Conservation (phyloP, 345 rosid species). For the Eucalyptus camaldulensis region DNA sequence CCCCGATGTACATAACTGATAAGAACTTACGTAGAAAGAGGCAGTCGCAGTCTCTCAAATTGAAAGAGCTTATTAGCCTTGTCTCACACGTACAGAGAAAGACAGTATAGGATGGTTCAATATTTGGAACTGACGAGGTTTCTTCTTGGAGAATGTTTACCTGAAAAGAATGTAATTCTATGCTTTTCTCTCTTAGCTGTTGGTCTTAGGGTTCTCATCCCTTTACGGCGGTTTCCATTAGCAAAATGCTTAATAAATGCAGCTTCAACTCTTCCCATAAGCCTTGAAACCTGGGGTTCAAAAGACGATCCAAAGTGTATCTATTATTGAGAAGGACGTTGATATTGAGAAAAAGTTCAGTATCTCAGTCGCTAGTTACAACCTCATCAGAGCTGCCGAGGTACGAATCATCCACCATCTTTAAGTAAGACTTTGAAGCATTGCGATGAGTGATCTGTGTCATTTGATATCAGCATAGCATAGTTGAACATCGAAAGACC, state of each 20-base stretch:
- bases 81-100: background rate
- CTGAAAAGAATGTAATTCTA: conserved; percentile 51
- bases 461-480: background rate
- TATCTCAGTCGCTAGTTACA: conserved; percentile 3
- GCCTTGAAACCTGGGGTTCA: background rate
- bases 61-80: background rate
- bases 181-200: conserved; percentile 48
- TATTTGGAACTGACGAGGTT: background rate
- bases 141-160: conserved; percentile 2
- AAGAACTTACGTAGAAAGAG: background rate
- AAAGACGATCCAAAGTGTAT: background rate
- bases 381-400: conserved; percentile 66
- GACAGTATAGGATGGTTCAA: background rate
- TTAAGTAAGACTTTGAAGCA: conserved; percentile 45
- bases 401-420: conserved; percentile 47
- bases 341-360: background rate
- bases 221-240: conserved; percentile 39
- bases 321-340: background rate
- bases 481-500: background rate
- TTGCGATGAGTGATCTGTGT: conserved; percentile 38
- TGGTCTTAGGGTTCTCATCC: conserved; percentile 53
- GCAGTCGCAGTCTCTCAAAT: background rate
- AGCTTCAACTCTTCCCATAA: conserved; percentile 51
- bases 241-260: conserved; percentile 53
- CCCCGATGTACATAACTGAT: background rate